Evolutionary conservation across 495 filamentous ascomycete genomes (phyloP), one percentile per base, ranked within the genome.

Genomic region (Tuber indicum): DNA sequence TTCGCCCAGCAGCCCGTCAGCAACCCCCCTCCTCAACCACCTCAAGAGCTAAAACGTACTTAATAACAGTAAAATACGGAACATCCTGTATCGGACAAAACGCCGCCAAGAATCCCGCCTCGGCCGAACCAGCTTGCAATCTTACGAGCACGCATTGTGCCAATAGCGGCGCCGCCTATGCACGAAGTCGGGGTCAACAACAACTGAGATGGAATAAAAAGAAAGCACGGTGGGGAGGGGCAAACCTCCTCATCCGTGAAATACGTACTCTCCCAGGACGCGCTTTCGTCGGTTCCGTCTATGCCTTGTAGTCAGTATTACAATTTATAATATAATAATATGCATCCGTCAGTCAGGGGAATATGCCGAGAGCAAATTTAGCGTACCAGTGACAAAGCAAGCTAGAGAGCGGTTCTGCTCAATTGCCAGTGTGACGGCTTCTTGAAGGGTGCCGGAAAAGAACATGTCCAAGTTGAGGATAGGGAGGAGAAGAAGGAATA

Each of bases 11-110:
- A 26, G 9, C 8, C 58, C 58, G 1, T 66, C 10, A 66, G 26
- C 32, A 36, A 66, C 12, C 52, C 26, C 12, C n/a, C 17, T 19
- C 45, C 46, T 3, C 3, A 66, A 32, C 26, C 26, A 19, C 26
- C 6, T 17, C 5, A 43, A 39, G 73, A 36, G 73, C 4, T 36
- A 71, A 52, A 21, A 83, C 90, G 42, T 84, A 92, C 91, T 88
- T 87, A 75, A 98, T 94, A 9, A 97, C 84, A 17, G 97, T 87
- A 1, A 96, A 84, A 8, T 92, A 90, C 0, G 95, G 96, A 70
- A 90, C 90, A 72, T 88, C 89, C 2, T 88, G 86, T 12, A 97
- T 84, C 0, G 92, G 92, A 81, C 91, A 97, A 81, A 97, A 91
- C 6, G 92, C 92, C 7, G 91, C 87, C 9, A 98, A 86, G 79